phyloP scores from a whole-genome alignment of 148 eudicot genomes.

The Camellia lanceoleosa region DNA sequence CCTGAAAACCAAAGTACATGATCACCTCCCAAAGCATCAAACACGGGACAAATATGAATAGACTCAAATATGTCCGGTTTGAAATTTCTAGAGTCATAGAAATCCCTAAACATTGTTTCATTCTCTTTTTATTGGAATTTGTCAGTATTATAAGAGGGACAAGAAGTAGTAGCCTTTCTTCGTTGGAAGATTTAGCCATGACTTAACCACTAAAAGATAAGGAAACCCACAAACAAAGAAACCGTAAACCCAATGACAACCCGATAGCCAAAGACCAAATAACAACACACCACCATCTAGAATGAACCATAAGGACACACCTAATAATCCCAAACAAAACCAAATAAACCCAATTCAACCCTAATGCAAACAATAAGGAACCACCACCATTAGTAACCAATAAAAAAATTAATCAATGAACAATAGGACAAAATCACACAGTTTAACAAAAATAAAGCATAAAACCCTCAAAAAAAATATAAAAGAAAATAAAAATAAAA shows the following conservation, averaged over 20 bases:
- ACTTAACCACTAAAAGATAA: neutral
- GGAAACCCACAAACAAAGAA: neutral
- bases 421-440: too few species aligned
- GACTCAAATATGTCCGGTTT: too few species aligned
- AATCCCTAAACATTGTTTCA: too few species aligned
- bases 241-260: neutral
- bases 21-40: neutral
- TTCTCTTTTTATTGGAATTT: neutral
- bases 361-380: neutral
- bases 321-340: neutral
- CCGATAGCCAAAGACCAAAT: neutral
- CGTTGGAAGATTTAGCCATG: neutral
- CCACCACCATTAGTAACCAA: too few species aligned
- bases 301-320: neutral
- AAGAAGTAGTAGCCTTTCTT: neutral
- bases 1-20: too few species aligned
- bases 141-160: neutral
- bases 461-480: neutral
- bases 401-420: neutral
- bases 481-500: too few species aligned
- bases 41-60: neutral
- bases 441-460: neutral
- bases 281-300: neutral
- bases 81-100: too few species aligned
- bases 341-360: neutral